Base-by-base conservation (phyloP, 441 rosid genomes). In the Geranium incanum region DNA sequence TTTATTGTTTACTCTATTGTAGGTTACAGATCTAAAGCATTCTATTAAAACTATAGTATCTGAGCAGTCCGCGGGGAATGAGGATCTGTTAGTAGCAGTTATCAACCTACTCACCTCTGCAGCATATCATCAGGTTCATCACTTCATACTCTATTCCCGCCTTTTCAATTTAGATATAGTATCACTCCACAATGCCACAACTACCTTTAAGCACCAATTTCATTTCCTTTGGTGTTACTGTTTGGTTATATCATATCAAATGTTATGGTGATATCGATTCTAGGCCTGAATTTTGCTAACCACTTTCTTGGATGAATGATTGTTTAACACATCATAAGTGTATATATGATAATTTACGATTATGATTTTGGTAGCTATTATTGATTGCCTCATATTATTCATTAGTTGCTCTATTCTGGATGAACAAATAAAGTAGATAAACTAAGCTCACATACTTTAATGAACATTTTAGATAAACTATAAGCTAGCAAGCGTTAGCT, bases 91-190 rank as follows among this genome's bases (percentile, higher is more conserved):
- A 70, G 63, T 86, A 81, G 89, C 93, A 70, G 41, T 84, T 65
- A 71, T 86, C 69, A 79, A 84, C 81, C 72, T 95, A 76, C 93
- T 95, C 45, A 80, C 87, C 73, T 83, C 89, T 77, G 89, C 92
- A 5, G 94, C 99, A 70, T 78, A 78, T 72, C 87, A 82, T 85
- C 97, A 95, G 96, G 98, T 91, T 70, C 72, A 80, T 83, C 78
- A 38, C 59, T 36, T 13, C 4, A 23, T 52, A 64, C 36, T 57
- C 68, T 21, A 5, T 15, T 28, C 41, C 36, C 15, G 48, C 37
- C 48, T 21, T 66, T 43, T 12, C 36, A 23, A 18, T 19, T 19
- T n/a, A 9, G 19, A 36, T 0, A 3, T 3, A 11, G 16, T 33
- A 36, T 33, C 68, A 12, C 68, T 36, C 9, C 15, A 5, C 38